phyloP scores from a whole-genome alignment of 1,284 basidiomycete genomes.

The Papiliotrema laurentii region DNA sequence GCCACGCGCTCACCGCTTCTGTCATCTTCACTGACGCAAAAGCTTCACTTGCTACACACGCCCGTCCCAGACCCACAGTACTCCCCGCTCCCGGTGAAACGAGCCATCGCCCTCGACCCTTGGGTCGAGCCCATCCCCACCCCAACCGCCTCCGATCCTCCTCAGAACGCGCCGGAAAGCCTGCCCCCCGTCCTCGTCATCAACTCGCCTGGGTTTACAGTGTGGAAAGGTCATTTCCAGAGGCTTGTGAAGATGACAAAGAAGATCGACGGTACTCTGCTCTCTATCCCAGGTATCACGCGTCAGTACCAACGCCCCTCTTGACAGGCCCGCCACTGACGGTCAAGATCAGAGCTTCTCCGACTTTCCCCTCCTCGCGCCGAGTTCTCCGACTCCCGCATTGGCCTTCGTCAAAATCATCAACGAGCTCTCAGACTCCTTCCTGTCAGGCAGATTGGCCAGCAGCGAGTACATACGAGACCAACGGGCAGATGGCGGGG shows the following conservation, averaged over 20 bases:
- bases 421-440: conserved; percentile 29
- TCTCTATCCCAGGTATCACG: conserved; percentile 32
- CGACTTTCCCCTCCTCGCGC: conserved; percentile 37
- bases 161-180: conserved; percentile 2
- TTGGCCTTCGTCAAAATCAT: conserved; percentile 21
- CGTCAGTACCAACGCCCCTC: conserved; percentile 26
- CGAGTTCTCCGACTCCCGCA: conserved; percentile 15
- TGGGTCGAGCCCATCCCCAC: conserved; percentile 69
- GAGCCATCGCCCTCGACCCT: conserved; percentile 64
- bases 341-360: conserved; percentile 41
- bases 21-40: not conserved
- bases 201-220: conserved; percentile 67
- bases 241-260: conserved; percentile 54
- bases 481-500: conserved; percentile 23
- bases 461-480: conserved; percentile 13
- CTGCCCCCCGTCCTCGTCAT: conserved; percentile 56
- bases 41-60: conserved; percentile 15
- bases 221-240: conserved; percentile 68
- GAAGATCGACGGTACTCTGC: conserved; percentile 27
- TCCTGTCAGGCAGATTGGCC: conserved; percentile 21
- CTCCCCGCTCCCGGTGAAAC: conserved; percentile 50
- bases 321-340: not conserved
- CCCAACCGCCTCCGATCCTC: conserved; percentile 51
- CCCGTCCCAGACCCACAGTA: conserved; percentile 8
- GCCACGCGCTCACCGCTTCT: not conserved